Evolutionary conservation across 1,139 yeast species (phyloP).

Genomic region (Saccharomyces hybrid): DNA sequence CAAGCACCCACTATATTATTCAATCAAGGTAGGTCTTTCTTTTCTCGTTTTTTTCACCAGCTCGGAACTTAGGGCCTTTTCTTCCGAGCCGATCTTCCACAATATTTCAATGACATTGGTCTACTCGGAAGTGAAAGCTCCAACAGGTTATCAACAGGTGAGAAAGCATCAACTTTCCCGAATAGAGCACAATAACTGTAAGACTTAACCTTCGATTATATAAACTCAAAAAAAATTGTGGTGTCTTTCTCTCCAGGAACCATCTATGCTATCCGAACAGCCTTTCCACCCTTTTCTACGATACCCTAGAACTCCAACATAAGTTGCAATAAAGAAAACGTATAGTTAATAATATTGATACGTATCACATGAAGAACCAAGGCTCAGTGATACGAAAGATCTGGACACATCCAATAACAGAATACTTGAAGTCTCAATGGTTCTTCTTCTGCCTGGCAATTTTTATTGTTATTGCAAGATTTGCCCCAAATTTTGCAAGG

Average conservation of each 20-base stretch:
- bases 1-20: neutral
- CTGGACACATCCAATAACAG: constrained; percentile 22
- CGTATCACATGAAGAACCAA: constrained; percentile 1
- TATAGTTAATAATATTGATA: neutral
- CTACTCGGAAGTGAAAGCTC: neutral
- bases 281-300: neutral
- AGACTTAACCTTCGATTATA: neutral
- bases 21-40: neutral
- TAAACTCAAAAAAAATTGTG: neutral
- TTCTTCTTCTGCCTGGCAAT: constrained; percentile 65
- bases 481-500: constrained; percentile 75
- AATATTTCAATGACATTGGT: neutral
- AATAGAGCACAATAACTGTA: neutral
- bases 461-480: constrained; percentile 65
- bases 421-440: constrained; percentile 44
- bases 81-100: neutral
- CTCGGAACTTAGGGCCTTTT: neutral
- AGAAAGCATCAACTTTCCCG: neutral
- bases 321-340: neutral
- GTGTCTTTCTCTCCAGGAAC: neutral
- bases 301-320: neutral
- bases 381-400: constrained; percentile 4
- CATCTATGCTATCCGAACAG: neutral
- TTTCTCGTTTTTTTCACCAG: neutral
- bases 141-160: neutral